A percentile compares a stretch with the other conserved stretches of the same genome.
These are phyloP conservation scores for Chlorella sorokiniana DNA, from an alignment of 139 green algal species.

Conservation along the genomic window DNA sequence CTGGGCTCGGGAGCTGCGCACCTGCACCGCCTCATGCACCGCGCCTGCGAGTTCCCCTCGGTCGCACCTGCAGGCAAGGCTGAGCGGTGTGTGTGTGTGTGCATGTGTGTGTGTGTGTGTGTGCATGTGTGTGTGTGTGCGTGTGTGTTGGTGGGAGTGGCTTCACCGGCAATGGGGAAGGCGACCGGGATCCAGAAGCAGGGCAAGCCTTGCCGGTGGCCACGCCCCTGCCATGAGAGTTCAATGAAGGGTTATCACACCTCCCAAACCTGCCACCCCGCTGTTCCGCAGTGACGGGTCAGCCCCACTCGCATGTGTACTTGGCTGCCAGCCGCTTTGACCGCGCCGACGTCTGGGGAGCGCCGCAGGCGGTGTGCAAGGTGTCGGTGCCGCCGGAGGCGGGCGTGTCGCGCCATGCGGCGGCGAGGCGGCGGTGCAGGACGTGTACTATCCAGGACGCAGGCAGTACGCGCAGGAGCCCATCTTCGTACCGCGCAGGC, in stretches of 20 bases:
- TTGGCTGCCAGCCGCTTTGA: conserved; percentile 14
- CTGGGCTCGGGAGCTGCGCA: conserved; percentile 19
- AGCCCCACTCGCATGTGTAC: conserved; percentile 25
- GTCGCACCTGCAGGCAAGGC: conserved; percentile 28
- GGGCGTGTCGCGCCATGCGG: background rate
- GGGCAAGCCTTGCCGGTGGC: too few relatives aligned
- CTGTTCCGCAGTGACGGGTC: conserved; percentile 1
- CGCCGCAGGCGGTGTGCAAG: conserved; percentile 45
- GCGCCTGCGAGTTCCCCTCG: conserved; percentile 48
- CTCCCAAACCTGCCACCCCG: background rate
- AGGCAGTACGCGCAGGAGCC: conserved; percentile 42
- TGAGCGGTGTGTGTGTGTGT: background rate
- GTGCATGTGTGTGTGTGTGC: too few relatives aligned
- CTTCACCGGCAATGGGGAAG: too few relatives aligned
- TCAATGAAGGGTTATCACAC: background rate
- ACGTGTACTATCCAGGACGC: conserved; percentile 39
- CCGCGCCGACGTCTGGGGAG: conserved; percentile 17
- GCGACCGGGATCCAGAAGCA: too few relatives aligned
- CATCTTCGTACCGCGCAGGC: conserved; percentile 52
- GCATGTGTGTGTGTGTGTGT: too few relatives aligned
- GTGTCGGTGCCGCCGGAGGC: conserved; percentile 28
- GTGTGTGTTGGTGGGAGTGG: too few relatives aligned
- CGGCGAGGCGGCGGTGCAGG: background rate
- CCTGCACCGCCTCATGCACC: conserved; percentile 38
- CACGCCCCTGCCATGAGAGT: background rate